phyloP scores from a whole-genome alignment of 345 rosid species.

The Eucalyptus microcorys region DNA sequence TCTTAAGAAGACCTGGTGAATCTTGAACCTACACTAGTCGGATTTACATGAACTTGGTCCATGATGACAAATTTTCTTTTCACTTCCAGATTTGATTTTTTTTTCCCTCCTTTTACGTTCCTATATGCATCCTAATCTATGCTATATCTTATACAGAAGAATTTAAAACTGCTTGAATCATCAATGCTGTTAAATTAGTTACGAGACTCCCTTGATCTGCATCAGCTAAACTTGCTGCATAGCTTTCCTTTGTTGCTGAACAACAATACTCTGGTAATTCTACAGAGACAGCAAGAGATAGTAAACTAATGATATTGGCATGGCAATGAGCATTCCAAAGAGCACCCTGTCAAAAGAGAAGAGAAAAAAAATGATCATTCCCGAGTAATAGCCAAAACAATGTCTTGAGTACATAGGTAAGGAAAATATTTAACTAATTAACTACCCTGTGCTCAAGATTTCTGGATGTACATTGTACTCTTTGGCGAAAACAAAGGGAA shows the following conservation, averaged over 20 bases:
- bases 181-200: not conserved
- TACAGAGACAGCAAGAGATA: constrained; percentile 57
- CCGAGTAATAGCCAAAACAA: not conserved
- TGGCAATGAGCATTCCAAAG: constrained; percentile 68
- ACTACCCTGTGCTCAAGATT: constrained; percentile 65
- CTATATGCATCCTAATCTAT: not conserved
- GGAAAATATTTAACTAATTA: not conserved
- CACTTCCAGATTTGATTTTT: not conserved
- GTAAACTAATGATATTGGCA: constrained; percentile 68
- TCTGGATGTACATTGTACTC: constrained; percentile 81
- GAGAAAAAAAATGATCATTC: not conserved
- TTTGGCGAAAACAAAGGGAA: constrained; percentile 86
- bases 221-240: not conserved
- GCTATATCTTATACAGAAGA: not conserved
- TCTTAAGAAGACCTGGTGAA: not conserved
- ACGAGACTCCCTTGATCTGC: not conserved
- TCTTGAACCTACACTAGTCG: not conserved
- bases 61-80: not conserved
- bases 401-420: not conserved
- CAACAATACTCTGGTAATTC: not conserved
- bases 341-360: constrained; percentile 42
- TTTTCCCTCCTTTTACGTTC: not conserved
- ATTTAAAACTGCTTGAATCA: not conserved
- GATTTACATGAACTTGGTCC: not conserved
- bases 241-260: not conserved